These are phyloP conservation scores for Coemansia sp. DNA, from an alignment of 192 early-diverging fungal genomes.

Conservation along the genomic window DNA sequence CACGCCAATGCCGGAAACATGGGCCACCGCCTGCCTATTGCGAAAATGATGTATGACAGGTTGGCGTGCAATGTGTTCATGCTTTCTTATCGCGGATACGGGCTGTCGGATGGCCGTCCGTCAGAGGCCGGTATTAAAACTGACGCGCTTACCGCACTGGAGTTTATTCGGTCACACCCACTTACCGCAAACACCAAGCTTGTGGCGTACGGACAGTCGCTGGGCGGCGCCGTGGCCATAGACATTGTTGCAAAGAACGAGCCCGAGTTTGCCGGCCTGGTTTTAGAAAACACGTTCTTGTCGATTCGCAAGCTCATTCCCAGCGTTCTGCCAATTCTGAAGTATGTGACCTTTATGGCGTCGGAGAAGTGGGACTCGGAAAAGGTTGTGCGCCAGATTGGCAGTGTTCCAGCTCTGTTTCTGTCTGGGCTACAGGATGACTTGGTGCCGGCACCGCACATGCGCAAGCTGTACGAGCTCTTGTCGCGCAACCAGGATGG, in stretches of 20 bases:
- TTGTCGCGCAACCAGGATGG: slow-evolving; percentile 41
- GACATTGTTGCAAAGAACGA: slow-evolving; percentile 76
- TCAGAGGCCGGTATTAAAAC: slow-evolving; percentile 82
- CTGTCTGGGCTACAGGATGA: slow-evolving; percentile 80
- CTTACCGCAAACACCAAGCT: slow-evolving; percentile 71
- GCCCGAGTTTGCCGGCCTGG: slow-evolving; percentile 70
- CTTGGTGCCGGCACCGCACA: slow-evolving; percentile 83
- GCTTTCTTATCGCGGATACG: slow-evolving; percentile 98
- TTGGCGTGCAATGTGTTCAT: slow-evolving; percentile 86
- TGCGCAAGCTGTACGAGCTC: slow-evolving; percentile 69
- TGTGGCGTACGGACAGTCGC: slow-evolving; percentile 89
- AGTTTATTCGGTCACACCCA: slow-evolving; percentile 75
- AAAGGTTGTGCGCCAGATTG: slow-evolving; percentile 60
- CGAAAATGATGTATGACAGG: slow-evolving; percentile 62
- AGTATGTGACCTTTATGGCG: slow-evolving; percentile 69
- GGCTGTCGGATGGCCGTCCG: slow-evolving; percentile 78
- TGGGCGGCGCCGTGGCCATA: slow-evolving; percentile 95
- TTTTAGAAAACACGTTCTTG: slow-evolving; percentile 94
- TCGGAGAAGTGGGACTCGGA: slow-evolving; percentile 90
- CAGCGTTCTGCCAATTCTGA: slow-evolving; percentile 71
- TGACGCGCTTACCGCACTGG: slow-evolving; percentile 82
- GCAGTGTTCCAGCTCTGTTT: slow-evolving; percentile 70
- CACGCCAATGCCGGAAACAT: slow-evolving; percentile 99
- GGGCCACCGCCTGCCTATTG: slow-evolving; percentile 94
- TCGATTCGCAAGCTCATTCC: slow-evolving; percentile 86